Conservation (phyloP, 1,284 basidiomycete genomes). For the Puccinia novopanici region DNA sequence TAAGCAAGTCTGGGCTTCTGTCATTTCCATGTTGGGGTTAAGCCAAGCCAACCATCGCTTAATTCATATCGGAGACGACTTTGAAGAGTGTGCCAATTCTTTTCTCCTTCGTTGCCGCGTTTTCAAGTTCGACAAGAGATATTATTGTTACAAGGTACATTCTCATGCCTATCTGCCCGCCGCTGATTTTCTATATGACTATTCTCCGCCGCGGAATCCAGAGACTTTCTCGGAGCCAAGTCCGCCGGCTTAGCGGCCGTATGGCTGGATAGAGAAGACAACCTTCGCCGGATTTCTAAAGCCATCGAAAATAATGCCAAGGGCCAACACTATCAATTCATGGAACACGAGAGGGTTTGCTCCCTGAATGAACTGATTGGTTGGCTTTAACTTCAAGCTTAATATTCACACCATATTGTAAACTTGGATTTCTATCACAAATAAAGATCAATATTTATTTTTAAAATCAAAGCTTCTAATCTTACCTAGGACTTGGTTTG, state of each 20-base stretch:
- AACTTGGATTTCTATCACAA: too few relatives aligned
- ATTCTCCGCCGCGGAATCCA: neutral
- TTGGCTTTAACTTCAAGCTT: neutral
- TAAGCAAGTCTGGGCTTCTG: conserved; percentile 10
- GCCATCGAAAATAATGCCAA: neutral
- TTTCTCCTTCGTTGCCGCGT: neutral
- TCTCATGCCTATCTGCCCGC: neutral
- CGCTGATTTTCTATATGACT: neutral
- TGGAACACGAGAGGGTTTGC: neutral
- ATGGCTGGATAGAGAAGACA: conserved; percentile 30
- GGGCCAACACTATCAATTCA: conserved; percentile 1
- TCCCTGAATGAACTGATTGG: conserved; percentile 9
- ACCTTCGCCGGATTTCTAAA: neutral
- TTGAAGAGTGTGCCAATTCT: conserved; percentile 6
- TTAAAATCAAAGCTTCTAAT: too few relatives aligned
- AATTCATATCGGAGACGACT: conserved; percentile 25
- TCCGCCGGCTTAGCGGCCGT: conserved; percentile 11
- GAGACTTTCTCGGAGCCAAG: conserved; percentile 25
- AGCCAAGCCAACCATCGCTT: neutral
- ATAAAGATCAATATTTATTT: too few relatives aligned
- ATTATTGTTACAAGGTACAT: too few relatives aligned
- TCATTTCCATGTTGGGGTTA: neutral
- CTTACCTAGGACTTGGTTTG: too few relatives aligned
- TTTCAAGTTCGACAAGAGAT: too few relatives aligned
- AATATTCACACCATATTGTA: neutral